Percentiles rank a stretch among this genome's conserved stretches.
Evolutionary conservation across 768 basidiomycete genomes (phyloP).

Genomic region (Collybia sp.): DNA sequence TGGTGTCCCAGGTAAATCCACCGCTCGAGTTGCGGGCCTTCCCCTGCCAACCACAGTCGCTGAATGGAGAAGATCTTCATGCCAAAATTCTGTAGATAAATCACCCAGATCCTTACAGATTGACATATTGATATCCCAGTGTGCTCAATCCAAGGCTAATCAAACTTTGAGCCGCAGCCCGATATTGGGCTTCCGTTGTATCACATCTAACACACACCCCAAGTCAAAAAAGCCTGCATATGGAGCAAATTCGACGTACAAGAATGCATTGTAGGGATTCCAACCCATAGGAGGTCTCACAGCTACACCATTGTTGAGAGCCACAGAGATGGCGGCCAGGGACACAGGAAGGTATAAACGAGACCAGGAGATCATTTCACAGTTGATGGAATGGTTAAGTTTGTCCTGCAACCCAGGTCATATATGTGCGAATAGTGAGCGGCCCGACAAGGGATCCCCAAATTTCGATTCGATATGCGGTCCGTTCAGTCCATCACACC

Average conservation of each 20-base stretch:
- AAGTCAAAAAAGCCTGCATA: background rate
- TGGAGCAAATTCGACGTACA: constrained; percentile 20
- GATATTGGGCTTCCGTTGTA: constrained; percentile 37
- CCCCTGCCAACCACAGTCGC: constrained; percentile 50
- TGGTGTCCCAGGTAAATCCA: constrained; percentile 39
- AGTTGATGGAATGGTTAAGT: background rate
- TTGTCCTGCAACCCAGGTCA: constrained; percentile 4
- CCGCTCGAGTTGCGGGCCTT: constrained; percentile 33
- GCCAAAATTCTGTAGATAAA: background rate
- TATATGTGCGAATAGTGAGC: background rate
- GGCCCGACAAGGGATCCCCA: background rate
- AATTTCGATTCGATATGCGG: background rate
- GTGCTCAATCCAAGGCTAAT: constrained; percentile 29
- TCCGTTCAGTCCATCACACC: background rate
- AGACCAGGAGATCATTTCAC: constrained; percentile 6
- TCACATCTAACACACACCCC: constrained; percentile 23
- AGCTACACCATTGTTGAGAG: constrained; percentile 36
- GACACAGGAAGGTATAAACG: constrained; percentile 8
- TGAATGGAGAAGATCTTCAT: constrained; percentile 10
- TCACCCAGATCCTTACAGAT: constrained; percentile 24
- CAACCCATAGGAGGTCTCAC: constrained; percentile 42
- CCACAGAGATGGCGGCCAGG: constrained; percentile 9
- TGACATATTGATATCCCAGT: constrained; percentile 38
- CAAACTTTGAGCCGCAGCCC: constrained; percentile 31
- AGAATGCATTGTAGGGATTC: constrained; percentile 45